Percentiles rank a stretch among this genome's conserved stretches.
Conservation (phyloP, 805 yeast genomes). For the Maudiozyma bulderi region DNA sequence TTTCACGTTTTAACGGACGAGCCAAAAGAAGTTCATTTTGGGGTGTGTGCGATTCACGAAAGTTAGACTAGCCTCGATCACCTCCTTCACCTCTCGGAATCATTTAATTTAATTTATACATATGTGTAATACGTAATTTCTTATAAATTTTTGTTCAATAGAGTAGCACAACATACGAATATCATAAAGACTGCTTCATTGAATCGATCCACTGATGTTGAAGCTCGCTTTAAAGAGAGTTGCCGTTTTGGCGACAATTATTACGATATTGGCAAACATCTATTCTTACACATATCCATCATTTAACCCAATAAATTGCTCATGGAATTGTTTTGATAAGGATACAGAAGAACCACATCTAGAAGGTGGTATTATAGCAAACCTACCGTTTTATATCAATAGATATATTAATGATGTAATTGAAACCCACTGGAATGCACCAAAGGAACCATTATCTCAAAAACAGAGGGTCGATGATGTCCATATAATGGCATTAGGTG, state of each 20-base stretch:
- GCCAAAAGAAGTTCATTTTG: no score
- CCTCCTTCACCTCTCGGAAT: no score
- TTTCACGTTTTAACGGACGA: no score
- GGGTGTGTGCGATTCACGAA: no score
- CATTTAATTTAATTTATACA: no score
- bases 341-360: slow-evolving; percentile 4
- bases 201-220: neutral
- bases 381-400: slow-evolving; percentile 19
- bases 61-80: no score
- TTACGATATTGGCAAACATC: slow-evolving; percentile 42
- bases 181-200: no score
- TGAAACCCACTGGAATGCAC: slow-evolving; percentile 9
- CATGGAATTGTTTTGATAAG: slow-evolving; percentile 39
- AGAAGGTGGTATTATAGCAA: slow-evolving; percentile 7
- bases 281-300: slow-evolving; percentile 76
- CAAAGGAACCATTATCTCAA: neutral
- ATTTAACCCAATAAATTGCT: slow-evolving; percentile 41
- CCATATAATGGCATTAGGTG: slow-evolving; percentile 77
- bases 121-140: no score
- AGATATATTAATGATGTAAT: slow-evolving; percentile 26
- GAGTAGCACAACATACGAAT: no score
- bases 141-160: no score
- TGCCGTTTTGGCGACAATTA: slow-evolving; percentile 12
- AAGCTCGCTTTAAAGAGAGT: slow-evolving; percentile 2
- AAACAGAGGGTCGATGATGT: slow-evolving; percentile 32